These are phyloP conservation scores for Rhynchospora tenuis DNA, from an alignment of 176 grass and related monocot genomes.

Conservation along the genomic window DNA sequence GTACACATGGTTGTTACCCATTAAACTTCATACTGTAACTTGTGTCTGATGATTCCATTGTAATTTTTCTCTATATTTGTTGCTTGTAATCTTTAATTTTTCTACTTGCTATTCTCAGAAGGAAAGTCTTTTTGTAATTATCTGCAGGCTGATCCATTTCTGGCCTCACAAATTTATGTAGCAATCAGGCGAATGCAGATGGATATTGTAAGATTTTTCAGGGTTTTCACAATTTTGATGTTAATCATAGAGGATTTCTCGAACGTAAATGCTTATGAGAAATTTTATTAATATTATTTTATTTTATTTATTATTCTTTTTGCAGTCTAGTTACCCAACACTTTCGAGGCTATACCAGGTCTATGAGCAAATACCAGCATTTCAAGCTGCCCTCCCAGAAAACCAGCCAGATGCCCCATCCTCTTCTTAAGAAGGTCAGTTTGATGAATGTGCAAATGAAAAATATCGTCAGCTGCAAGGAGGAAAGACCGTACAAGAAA, in stretches of 20 bases:
- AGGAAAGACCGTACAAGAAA: neutral
- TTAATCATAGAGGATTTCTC: constrained; percentile 2
- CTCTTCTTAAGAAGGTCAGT: constrained; percentile 25
- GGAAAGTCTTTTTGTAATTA: neutral
- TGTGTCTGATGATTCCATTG: neutral
- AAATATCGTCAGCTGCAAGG: neutral
- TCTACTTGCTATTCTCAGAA: constrained; percentile 3
- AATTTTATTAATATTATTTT: too few relatives aligned
- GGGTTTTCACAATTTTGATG: neutral
- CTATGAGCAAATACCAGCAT: constrained; percentile 61
- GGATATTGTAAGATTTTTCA: constrained; percentile 45
- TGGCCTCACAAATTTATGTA: constrained; percentile 63
- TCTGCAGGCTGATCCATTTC: constrained; percentile 75
- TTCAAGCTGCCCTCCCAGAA: constrained; percentile 61
- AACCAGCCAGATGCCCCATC: constrained; percentile 66
- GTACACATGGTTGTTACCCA: neutral
- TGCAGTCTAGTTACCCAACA: constrained; percentile 53
- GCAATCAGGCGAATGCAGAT: constrained; percentile 38
- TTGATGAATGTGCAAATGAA: neutral
- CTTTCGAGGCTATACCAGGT: constrained; percentile 45
- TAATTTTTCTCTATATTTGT: neutral
- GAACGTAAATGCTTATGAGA: neutral
- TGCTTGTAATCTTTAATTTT: neutral
- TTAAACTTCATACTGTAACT: neutral
- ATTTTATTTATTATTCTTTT: neutral